A percentile compares a stretch with the other conserved stretches of the same genome.
Evolutionary conservation across 768 basidiomycete species (phyloP).

Genomic region (Leccinum sublutescens): DNA sequence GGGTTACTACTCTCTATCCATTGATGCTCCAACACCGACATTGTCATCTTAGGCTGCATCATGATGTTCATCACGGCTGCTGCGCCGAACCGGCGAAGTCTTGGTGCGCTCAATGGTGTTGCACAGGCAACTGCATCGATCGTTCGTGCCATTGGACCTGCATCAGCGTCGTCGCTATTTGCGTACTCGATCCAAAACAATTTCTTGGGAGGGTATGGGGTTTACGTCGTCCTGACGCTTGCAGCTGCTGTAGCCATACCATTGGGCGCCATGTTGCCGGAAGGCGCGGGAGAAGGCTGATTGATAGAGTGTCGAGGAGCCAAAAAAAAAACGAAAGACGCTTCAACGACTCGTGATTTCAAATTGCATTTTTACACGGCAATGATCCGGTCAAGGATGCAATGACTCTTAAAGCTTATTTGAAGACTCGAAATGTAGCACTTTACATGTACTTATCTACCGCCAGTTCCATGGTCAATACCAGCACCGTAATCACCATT

Average conservation of each 20-base stretch:
- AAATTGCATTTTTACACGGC: too few relatives aligned
- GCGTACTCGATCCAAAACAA: conserved; percentile 36
- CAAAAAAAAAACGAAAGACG: too few relatives aligned
- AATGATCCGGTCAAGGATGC: too few relatives aligned
- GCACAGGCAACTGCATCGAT: conserved; percentile 31
- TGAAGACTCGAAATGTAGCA: too few relatives aligned
- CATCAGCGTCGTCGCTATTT: conserved; percentile 34
- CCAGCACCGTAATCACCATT: too few relatives aligned
- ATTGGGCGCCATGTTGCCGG: conserved; percentile 22
- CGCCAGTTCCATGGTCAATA: too few relatives aligned
- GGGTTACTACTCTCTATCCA: background rate
- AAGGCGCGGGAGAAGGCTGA: conserved; percentile 18
- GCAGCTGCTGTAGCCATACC: conserved; percentile 15
- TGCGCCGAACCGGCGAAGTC: conserved; percentile 60
- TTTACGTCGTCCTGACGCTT: conserved; percentile 31
- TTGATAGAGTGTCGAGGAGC: background rate
- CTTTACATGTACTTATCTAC: too few relatives aligned
- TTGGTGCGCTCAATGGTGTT: conserved; percentile 68
- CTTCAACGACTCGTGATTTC: too few relatives aligned
- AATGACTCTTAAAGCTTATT: too few relatives aligned
- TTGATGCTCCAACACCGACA: background rate
- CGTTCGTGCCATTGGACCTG: conserved; percentile 35
- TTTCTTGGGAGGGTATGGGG: conserved; percentile 36
- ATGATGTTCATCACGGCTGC: conserved; percentile 69
- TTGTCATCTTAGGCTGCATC: conserved; percentile 48